A percentile compares a stretch with the other conserved stretches of the same genome.
Conservation (phyloP, 2,329 filamentous ascomycete genomes). For the Grosmannia serpens region DNA sequence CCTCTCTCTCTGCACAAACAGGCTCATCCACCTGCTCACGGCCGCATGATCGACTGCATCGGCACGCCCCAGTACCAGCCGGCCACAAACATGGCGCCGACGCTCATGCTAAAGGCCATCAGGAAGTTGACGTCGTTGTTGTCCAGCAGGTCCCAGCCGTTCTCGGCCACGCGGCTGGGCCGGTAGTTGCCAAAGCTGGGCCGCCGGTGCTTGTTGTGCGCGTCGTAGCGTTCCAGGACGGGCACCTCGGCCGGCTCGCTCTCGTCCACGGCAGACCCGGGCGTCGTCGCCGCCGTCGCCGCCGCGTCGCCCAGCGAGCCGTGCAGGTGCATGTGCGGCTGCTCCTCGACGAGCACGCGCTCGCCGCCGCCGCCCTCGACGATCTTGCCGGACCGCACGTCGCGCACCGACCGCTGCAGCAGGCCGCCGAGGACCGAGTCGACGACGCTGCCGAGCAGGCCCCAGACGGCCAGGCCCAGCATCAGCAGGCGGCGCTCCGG, state of each 20-base stretch:
- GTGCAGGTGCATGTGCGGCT: conserved; percentile 4
- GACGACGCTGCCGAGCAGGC: conserved; percentile 66
- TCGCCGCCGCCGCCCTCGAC: conserved; percentile 74
- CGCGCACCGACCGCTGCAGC: conserved; percentile 76
- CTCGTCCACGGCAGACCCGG: conserved; percentile 11
- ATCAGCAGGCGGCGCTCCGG: conserved; percentile 34
- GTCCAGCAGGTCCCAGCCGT: conserved; percentile 63
- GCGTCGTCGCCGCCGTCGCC: background rate
- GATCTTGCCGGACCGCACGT: conserved; percentile 73
- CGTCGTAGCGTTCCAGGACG: conserved; percentile 32
- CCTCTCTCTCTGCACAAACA: background rate
- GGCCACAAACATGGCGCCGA: conserved; percentile 60
- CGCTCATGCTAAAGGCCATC: conserved; percentile 76
- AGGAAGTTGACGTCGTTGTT: conserved; percentile 94
- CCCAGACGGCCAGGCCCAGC: conserved; percentile 56
- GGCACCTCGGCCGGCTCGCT: conserved; percentile 18
- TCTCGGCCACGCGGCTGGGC: conserved; percentile 54
- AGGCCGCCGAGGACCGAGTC: conserved; percentile 81
- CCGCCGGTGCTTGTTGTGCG: conserved; percentile 35
- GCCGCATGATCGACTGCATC: conserved; percentile 28
- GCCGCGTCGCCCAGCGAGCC: background rate
- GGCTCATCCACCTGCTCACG: background rate
- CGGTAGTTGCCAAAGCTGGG: conserved; percentile 42
- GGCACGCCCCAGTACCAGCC: conserved; percentile 50
- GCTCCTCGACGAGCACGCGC: conserved; percentile 33